phyloP scores from a whole-genome alignment of 306 rosid species.

The barrel medic (Medicago truncatula) region DNA sequence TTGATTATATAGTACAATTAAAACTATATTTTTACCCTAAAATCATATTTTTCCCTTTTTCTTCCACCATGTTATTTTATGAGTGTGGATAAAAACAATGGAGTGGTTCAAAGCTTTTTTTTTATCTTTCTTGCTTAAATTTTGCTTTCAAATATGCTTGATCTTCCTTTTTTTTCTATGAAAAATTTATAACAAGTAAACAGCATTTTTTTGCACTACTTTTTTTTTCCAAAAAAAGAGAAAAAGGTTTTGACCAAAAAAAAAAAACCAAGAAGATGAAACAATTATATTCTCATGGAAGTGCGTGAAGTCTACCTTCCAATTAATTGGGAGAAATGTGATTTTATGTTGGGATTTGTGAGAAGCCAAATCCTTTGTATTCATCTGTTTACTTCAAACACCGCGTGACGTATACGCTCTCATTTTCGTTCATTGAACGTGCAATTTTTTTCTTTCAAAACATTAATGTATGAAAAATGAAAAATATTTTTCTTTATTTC shows the following conservation, averaged over 20 bases:
- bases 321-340: constrained; percentile 54
- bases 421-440: background rate
- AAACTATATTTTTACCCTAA: too few species aligned
- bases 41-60: background rate
- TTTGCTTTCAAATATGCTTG: background rate
- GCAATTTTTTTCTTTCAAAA: background rate
- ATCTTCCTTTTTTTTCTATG: background rate
- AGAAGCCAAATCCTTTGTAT: background rate
- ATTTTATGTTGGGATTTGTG: constrained; percentile 37
- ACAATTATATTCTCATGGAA: constrained; percentile 44
- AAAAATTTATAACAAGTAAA: background rate
- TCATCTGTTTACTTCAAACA: background rate
- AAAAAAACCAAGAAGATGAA: background rate
- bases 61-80: background rate
- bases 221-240: background rate
- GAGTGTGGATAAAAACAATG: background rate
- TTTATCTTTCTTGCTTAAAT: too few species aligned
- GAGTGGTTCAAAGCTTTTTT: background rate
- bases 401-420: constrained; percentile 35
- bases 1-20: too few species aligned
- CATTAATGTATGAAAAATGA: background rate
- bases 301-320: constrained; percentile 61
- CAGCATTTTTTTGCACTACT: background rate
- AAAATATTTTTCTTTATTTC: background rate
- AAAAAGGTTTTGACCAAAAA: too few species aligned